phyloP scores from a whole-genome alignment of 2,329 filamentous ascomycete genomes.

The Passalora sequoiae region DNA sequence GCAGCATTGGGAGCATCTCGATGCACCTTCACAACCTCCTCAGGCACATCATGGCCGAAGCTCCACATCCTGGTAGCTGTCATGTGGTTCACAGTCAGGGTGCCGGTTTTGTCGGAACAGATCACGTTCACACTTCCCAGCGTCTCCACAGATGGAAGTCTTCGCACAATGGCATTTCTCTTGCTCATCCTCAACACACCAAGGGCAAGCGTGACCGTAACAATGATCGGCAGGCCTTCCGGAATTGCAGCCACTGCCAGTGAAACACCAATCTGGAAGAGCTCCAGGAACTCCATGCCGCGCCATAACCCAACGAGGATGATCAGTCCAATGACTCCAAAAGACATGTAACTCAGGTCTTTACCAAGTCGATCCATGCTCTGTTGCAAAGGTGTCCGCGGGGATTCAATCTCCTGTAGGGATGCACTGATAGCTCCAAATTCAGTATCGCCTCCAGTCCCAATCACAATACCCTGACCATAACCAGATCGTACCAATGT shows the following conservation, averaged over 20 bases:
- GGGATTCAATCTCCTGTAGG: slow-evolving; percentile 90
- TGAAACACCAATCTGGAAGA: slow-evolving; percentile 96
- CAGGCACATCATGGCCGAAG: slow-evolving; percentile 58
- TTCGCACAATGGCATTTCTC: slow-evolving; percentile 88
- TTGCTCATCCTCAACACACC: slow-evolving; percentile 96
- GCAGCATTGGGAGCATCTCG: slow-evolving; percentile 57
- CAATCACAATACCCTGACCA: slow-evolving; percentile 94
- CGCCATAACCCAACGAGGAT: slow-evolving; percentile 85
- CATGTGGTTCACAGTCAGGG: slow-evolving; percentile 97
- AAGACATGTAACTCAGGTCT: slow-evolving; percentile 94
- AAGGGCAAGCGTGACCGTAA: slow-evolving; percentile 90
- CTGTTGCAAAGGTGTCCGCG: slow-evolving; percentile 84
- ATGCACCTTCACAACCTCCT: slow-evolving; percentile 54
- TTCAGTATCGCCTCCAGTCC: slow-evolving; percentile 86
- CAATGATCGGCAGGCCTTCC: slow-evolving; percentile 94
- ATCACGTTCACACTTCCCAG: slow-evolving; percentile 99
- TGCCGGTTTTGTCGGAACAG: slow-evolving; percentile 97
- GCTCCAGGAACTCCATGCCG: slow-evolving; percentile 82
- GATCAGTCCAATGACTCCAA: slow-evolving; percentile 88
- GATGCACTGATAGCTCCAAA: slow-evolving; percentile 96
- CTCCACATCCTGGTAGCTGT: slow-evolving; percentile 96
- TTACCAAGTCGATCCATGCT: slow-evolving; percentile 98
- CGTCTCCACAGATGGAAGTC: slow-evolving; percentile 94
- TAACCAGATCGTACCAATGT: slow-evolving; percentile 92
- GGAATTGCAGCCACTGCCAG: slow-evolving; percentile 94